phyloP scores from a whole-genome alignment of 225 moss, liverwort and hornwort genomes.

The Marchantia paleacea region DNA sequence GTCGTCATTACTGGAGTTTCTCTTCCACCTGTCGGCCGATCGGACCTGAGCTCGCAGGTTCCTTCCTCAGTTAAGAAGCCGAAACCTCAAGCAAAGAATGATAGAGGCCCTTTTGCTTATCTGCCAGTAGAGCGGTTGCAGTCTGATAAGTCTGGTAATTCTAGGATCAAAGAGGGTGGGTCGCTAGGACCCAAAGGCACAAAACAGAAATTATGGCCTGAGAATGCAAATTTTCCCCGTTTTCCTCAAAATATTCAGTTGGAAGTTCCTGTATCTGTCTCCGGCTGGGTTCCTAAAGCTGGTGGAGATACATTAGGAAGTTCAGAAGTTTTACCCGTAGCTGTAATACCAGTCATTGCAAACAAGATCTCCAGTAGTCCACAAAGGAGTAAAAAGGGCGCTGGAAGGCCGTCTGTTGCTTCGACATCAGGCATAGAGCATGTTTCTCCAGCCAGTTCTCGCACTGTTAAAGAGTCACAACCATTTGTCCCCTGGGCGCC shows the following conservation, averaged over 20 bases:
- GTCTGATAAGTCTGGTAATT: constrained; percentile 4
- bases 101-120: background rate
- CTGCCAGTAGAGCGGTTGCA: constrained; percentile 14
- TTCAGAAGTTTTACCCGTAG: constrained; percentile 13
- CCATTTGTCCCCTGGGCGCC: background rate
- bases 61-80: constrained; percentile 2
- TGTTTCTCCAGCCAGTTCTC: background rate
- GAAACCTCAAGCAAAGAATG: background rate
- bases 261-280: constrained; percentile 21
- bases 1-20: constrained; percentile 29
- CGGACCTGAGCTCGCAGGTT: constrained; percentile 1
- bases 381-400: constrained; percentile 8
- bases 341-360: constrained; percentile 5
- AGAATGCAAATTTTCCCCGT: background rate
- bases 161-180: constrained; percentile 11
- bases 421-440: background rate
- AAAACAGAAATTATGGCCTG: constrained; percentile 13
- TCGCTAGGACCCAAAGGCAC: constrained; percentile 12
- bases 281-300: constrained; percentile 14
- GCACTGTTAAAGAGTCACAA: background rate
- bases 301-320: constrained; percentile 7
- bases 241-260: constrained; percentile 10
- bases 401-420: background rate
- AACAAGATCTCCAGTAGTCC: constrained; percentile 2
- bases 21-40: background rate